Evolutionary conservation across 164 flowering plant genomes (phyloP).

Genomic region (Magnolia kwangsiensis): DNA sequence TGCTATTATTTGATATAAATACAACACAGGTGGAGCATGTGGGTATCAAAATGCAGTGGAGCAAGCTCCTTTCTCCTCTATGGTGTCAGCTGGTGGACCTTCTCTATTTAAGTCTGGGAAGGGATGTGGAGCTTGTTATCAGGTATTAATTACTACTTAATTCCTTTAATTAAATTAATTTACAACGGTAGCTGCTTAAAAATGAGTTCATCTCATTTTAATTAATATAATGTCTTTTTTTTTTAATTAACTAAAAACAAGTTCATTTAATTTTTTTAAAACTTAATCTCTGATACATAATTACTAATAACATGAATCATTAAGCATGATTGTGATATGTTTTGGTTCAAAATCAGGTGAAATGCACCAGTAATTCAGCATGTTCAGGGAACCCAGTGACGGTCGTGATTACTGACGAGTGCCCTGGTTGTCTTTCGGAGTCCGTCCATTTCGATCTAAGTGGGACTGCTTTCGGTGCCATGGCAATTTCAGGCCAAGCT

Average conservation of each 20-base stretch:
- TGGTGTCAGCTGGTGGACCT: slow-evolving; percentile 23
- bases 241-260: neutral
- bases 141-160: slow-evolving; percentile 27
- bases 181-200: too few relatives aligned
- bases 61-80: slow-evolving; percentile 25
- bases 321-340: neutral
- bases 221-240: too few relatives aligned
- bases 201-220: neutral
- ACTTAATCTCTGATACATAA: too few relatives aligned
- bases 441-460: slow-evolving; percentile 68
- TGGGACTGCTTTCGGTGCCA: slow-evolving; percentile 73
- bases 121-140: slow-evolving; percentile 74
- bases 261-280: neutral
- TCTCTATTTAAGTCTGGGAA: slow-evolving; percentile 46
- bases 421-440: slow-evolving; percentile 44
- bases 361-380: slow-evolving; percentile 32
- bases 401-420: slow-evolving; percentile 51
- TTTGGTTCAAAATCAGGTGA: slow-evolving; percentile 33
- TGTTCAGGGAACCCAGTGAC: slow-evolving; percentile 56
- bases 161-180: neutral
- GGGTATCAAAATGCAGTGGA: slow-evolving; percentile 51
- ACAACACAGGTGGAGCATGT: slow-evolving; percentile 65
- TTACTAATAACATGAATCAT: too few relatives aligned
- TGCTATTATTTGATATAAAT: neutral
- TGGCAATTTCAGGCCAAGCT: slow-evolving; percentile 52